Conservation (phyloP, 2,329 filamentous ascomycete genomes). For the Fonsecaea pedrosoi region DNA sequence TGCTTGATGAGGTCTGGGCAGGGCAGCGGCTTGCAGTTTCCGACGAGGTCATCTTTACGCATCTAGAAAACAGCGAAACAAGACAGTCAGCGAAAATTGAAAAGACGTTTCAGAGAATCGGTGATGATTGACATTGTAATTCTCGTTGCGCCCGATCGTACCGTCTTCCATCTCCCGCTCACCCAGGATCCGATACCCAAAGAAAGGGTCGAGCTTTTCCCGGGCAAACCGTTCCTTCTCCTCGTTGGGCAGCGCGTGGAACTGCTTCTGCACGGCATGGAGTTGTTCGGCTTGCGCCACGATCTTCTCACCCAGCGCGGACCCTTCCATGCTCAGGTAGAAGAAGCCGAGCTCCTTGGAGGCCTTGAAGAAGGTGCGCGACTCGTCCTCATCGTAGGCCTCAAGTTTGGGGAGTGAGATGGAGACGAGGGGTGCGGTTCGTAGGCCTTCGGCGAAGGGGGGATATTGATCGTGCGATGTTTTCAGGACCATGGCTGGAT, state of each 20-base stretch:
- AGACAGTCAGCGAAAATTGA: not conserved
- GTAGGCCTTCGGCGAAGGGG: conserved; percentile 12
- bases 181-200: conserved; percentile 15
- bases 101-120: not conserved
- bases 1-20: conserved; percentile 21
- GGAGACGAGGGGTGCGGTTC: conserved; percentile 16
- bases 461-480: conserved; percentile 20
- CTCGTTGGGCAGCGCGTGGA: conserved; percentile 9
- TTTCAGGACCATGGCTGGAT: conserved; percentile 13
- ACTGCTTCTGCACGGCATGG: conserved; percentile 15
- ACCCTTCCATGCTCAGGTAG: conserved; percentile 21
- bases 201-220: conserved; percentile 22
- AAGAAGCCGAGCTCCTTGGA: conserved; percentile 22
- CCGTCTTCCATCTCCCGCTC: conserved; percentile 9
- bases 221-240: conserved; percentile 4
- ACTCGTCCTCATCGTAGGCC: conserved; percentile 9
- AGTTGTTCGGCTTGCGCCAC: conserved; percentile 17
- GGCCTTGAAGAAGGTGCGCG: conserved; percentile 11
- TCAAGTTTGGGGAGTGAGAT: conserved; percentile 19
- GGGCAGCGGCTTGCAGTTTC: conserved; percentile 18
- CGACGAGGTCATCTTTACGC: conserved; percentile 20
- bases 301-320: conserved; percentile 16
- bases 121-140: conserved; percentile 12
- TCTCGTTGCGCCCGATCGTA: conserved; percentile 10
- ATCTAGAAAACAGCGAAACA: conserved; percentile 4